Conservation (phyloP, 164 flowering plant genomes). For the Malania oleifera region DNA sequence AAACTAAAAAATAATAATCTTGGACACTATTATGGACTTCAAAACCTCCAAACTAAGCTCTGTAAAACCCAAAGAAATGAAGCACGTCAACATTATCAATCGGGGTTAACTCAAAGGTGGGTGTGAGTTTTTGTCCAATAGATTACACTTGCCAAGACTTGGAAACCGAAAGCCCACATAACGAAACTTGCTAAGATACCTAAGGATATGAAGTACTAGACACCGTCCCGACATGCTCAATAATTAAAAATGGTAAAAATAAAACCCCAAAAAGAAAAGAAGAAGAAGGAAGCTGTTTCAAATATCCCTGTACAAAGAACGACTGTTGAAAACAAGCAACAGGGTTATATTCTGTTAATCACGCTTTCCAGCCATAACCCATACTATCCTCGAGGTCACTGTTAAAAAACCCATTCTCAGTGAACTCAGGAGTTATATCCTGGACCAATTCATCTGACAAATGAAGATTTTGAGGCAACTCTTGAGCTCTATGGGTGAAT, state of each 20-base stretch:
- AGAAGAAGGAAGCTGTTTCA: slow-evolving; percentile 11
- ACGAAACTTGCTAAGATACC: slow-evolving; percentile 8
- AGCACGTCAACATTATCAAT: slow-evolving; percentile 12
- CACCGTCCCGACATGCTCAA: slow-evolving; percentile 18
- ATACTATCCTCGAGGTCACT: slow-evolving; percentile 49
- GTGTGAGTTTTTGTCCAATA: slow-evolving; percentile 7
- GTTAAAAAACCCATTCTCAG: slow-evolving; percentile 57
- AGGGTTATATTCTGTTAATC: slow-evolving; percentile 20
- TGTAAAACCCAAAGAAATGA: neutral
- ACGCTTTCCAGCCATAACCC: slow-evolving; percentile 63
- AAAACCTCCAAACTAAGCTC: too few relatives aligned
- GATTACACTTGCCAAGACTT: slow-evolving; percentile 25
- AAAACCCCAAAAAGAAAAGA: slow-evolving; percentile 1
- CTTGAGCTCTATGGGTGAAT: slow-evolving; percentile 37
- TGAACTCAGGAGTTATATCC: slow-evolving; percentile 57
- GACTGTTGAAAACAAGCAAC: slow-evolving; percentile 8
- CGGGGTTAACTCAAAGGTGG: slow-evolving; percentile 4
- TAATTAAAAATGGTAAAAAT: neutral
- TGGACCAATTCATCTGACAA: slow-evolving; percentile 54
- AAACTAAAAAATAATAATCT: too few relatives aligned
- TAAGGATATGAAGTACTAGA: slow-evolving; percentile 6
- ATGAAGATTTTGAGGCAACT: slow-evolving; percentile 45
- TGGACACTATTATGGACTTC: too few relatives aligned
- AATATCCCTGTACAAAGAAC: slow-evolving; percentile 39
- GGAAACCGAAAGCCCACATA: slow-evolving; percentile 7